These are phyloP conservation scores for Exidia glandulosa DNA, from an alignment of 768 basidiomycete genomes.

Conservation along the genomic window DNA sequence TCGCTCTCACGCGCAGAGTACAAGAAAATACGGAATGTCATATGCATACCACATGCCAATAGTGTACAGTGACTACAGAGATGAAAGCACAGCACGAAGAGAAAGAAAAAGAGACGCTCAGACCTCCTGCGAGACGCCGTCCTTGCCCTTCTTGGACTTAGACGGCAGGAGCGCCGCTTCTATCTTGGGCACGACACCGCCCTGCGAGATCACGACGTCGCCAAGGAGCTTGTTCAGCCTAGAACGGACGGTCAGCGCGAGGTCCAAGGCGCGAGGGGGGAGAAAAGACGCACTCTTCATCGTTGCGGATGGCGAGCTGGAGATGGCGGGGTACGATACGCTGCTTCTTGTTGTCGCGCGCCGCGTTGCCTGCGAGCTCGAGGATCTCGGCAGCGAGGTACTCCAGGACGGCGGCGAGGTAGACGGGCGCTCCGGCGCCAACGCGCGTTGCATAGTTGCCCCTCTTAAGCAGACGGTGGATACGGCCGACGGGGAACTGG, in stretches of 20 bases:
- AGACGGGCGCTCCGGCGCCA: slow-evolving; percentile 29
- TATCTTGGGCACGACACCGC: slow-evolving; percentile 29
- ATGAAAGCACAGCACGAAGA: too few species aligned
- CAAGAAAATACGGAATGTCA: too few species aligned
- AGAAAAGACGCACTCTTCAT: slow-evolving; percentile 18
- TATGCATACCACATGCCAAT: too few species aligned
- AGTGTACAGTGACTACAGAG: too few species aligned
- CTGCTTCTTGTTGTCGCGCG: too few species aligned
- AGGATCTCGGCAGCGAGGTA: not conserved
- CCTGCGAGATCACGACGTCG: too few species aligned
- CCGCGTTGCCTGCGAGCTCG: too few species aligned
- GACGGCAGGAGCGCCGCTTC: slow-evolving; percentile 30
- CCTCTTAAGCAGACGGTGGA: slow-evolving; percentile 24
- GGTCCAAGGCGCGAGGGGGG: not conserved
- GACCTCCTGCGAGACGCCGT: not conserved
- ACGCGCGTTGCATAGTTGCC: slow-evolving; percentile 30
- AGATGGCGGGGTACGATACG: slow-evolving; percentile 37
- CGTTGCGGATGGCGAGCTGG: slow-evolving; percentile 36
- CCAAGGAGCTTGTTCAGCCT: slow-evolving; percentile 35
- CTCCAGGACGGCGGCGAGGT: slow-evolving; percentile 29
- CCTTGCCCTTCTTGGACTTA: slow-evolving; percentile 17
- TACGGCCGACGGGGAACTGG: too few species aligned
- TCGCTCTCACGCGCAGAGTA: too few species aligned
- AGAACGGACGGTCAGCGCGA: too few species aligned
- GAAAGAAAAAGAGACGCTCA: too few species aligned